Percentiles rank a stretch among this genome's conserved stretches.
Conservation (phyloP, 176 grass and related monocot species). For the Coix lacrymajobi region DNA sequence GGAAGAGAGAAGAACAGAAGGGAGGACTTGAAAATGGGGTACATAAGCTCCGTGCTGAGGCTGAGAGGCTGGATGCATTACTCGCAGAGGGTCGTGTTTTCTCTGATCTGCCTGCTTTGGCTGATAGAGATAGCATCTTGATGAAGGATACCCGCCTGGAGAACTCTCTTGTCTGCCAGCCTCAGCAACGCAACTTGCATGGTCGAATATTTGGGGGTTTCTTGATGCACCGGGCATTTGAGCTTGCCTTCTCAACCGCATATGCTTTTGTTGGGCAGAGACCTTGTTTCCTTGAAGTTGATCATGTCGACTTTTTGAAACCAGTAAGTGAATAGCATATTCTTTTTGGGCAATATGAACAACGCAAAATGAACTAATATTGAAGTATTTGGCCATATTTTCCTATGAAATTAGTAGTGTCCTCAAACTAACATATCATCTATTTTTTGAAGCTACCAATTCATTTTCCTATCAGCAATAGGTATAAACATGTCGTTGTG, state of each 20-base stretch:
- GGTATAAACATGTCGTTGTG: slow-evolving; percentile 7
- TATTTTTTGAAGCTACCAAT: background rate
- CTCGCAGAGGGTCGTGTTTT: slow-evolving; percentile 83
- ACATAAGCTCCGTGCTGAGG: slow-evolving; percentile 41
- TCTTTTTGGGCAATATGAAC: background rate
- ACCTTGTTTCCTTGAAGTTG: slow-evolving; percentile 92
- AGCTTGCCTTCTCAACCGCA: slow-evolving; percentile 88
- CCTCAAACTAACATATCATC: background rate
- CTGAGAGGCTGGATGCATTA: slow-evolving; percentile 48
- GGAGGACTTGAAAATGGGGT: slow-evolving; percentile 40
- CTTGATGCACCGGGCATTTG: slow-evolving; percentile 96
- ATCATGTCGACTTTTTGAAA: slow-evolving; percentile 97
- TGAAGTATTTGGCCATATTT: background rate
- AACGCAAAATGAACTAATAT: background rate
- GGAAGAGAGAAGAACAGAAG: slow-evolving; percentile 78
- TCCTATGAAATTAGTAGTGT: background rate
- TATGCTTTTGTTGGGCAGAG: slow-evolving; percentile 87
- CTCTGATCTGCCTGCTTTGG: slow-evolving; percentile 88
- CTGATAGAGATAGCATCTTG: slow-evolving; percentile 82
- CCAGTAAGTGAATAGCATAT: slow-evolving; percentile 52
- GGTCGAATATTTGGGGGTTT: slow-evolving; percentile 93
- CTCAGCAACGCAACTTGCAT: slow-evolving; percentile 89
- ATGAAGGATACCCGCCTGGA: slow-evolving; percentile 66
- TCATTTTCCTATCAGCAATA: background rate
- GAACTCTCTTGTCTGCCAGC: slow-evolving; percentile 82